Percentiles rank a stretch among this genome's conserved stretches.
These are phyloP conservation scores for Carex pumila DNA, from an alignment of 176 grass and related monocot genomes.

Conservation along the genomic window DNA sequence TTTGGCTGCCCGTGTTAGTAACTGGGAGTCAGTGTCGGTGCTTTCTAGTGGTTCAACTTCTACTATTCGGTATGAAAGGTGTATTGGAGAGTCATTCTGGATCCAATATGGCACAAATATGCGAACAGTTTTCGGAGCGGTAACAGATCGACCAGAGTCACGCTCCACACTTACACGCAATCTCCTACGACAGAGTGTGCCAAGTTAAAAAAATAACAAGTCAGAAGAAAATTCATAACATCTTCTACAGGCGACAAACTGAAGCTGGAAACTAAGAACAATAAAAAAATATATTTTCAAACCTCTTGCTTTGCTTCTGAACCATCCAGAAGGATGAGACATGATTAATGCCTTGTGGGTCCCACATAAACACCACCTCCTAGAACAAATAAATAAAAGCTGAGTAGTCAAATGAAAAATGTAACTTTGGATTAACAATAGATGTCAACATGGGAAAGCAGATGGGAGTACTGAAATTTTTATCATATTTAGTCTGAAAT, in stretches of 20 bases:
- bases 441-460: neutral
- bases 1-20: conserved; percentile 55
- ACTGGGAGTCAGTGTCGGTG: conserved; percentile 48
- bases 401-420: neutral
- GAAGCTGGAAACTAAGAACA: neutral
- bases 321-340: conserved; percentile 90
- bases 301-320: conserved; percentile 83
- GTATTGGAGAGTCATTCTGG: conserved; percentile 67
- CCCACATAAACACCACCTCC: conserved; percentile 79
- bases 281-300: conserved; percentile 20
- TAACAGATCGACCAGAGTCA: conserved; percentile 78
- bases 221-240: conserved; percentile 2
- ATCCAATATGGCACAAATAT: conserved; percentile 99
- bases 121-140: conserved; percentile 75
- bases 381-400: conserved; percentile 29
- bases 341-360: conserved; percentile 56
- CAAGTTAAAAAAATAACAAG: neutral
- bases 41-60: conserved; percentile 65
- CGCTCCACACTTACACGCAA: conserved; percentile 89
- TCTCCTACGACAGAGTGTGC: conserved; percentile 41
- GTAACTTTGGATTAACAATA: neutral
- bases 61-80: conserved; percentile 76
- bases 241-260: neutral
- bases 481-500: neutral
- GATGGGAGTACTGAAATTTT: neutral